Evolutionary conservation across 139 green algal species (phyloP).

Genomic region (Chlorella sp.): DNA sequence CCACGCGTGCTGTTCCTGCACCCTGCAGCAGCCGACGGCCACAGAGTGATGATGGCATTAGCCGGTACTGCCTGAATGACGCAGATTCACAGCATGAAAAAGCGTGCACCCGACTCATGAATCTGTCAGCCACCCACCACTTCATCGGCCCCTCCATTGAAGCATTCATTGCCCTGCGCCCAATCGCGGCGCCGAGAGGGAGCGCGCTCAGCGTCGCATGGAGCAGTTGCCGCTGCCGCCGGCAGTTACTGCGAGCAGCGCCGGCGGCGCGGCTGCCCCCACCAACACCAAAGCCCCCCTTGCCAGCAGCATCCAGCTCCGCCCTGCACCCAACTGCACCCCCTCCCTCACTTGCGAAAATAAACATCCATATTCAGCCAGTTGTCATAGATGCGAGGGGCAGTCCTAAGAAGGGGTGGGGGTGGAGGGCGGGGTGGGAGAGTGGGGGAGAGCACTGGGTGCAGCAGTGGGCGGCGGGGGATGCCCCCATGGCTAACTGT

Average conservation of each 20-base stretch:
- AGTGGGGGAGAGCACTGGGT: too few species aligned
- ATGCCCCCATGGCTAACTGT: too few species aligned
- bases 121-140: conserved; percentile 52
- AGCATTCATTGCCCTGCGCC: not conserved
- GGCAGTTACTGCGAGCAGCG: not conserved
- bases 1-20: conserved; percentile 60
- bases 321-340: conserved; percentile 27
- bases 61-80: too few species aligned
- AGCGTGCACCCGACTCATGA: too few species aligned
- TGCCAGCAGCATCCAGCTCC: not conserved
- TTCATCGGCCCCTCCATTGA: conserved; percentile 6
- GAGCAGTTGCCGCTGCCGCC: not conserved
- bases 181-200: not conserved
- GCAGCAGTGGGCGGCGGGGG: too few species aligned
- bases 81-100: too few species aligned
- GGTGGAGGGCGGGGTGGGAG: too few species aligned
- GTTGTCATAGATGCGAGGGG: conserved; percentile 59
- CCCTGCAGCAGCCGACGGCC: conserved; percentile 32
- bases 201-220: too few species aligned
- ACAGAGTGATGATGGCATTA: too few species aligned
- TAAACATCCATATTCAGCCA: conserved; percentile 57
- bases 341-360: conserved; percentile 41
- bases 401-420: too few species aligned
- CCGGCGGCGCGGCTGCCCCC: not conserved
- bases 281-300: not conserved